Evolutionary conservation across 345 rosid species (phyloP), one percentile per base, ranked within the genome.

Genomic region (Psidium guajava): DNA sequence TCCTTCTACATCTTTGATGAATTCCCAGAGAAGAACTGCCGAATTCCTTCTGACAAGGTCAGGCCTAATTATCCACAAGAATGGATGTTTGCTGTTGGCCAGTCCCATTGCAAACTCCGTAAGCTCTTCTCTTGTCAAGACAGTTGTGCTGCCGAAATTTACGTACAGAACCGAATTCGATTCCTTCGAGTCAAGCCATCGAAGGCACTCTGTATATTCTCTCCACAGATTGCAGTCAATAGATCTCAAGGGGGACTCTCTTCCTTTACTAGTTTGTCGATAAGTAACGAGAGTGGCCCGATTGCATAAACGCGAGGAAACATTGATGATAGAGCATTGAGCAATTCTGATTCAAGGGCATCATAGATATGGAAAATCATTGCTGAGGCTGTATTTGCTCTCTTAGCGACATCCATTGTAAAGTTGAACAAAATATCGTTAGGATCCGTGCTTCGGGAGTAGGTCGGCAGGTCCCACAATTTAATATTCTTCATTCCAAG

Each of bases 401-500:
- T 73, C 61, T 84, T 82, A 9, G 64, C 27, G 15, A 27, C 12
- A 16, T 73, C 82, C 86, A 84, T 73, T 14, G 32, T 10, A 54
- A 88, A 86, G 47, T 88, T 83, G 54, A 86, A 1, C 86, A 83
- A 5, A 47, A 69, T 3, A 50, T 85, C 86, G 14, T 87, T 58
- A n/a, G 22, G 82, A 84, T 87, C 84, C 10, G 87, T 85, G 12
- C 84, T 87, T 55, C 87, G 77, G 24, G 61, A 24, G 42, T 28
- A 88, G 36, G 54, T 81, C 21, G 87, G 86, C 20, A 85, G 82
- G 50, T 88, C 86, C 82, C 44, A 80, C 42, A 88, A 81, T 3
- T 82, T 77, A 18, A 88, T 88, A 21, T 83, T 36, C 53, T 84
- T 49, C 87, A 88, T 83, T 20, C 84, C 84, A 13, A 87, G 87